Conservation (phyloP, 306 rosid genomes). For the Quercus suber region DNA sequence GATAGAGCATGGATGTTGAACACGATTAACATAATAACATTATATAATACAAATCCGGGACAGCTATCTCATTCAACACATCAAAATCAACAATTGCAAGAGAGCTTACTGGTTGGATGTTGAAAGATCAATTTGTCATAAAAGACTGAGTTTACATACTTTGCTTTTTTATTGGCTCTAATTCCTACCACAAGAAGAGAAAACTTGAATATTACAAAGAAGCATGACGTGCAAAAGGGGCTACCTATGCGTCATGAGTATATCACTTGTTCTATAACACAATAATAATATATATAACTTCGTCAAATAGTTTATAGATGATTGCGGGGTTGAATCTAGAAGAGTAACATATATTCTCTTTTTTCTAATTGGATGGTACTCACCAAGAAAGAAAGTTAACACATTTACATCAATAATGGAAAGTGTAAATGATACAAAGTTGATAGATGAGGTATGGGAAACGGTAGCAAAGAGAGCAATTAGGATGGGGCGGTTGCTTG, state of each 20-base stretch:
- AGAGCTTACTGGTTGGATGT: background rate
- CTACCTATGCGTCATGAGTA: constrained; percentile 17
- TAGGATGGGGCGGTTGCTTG: constrained; percentile 51
- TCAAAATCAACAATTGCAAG: background rate
- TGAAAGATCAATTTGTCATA: background rate
- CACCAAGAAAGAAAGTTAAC: background rate
- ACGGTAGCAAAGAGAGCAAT: constrained; percentile 25
- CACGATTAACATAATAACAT: no score
- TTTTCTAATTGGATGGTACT: constrained; percentile 25
- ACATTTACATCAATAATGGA: constrained; percentile 29
- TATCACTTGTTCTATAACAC: constrained; percentile 9
- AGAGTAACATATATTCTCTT: constrained; percentile 7
- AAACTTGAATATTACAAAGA: background rate
- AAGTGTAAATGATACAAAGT: constrained; percentile 7
- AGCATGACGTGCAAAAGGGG: constrained; percentile 12
- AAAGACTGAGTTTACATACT: background rate
- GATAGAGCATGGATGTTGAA: no score
- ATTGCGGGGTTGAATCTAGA: constrained; percentile 22
- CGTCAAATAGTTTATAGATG: constrained; percentile 9
- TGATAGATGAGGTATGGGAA: background rate
- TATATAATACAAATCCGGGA: no score
- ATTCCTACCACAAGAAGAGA: background rate
- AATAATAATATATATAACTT: background rate
- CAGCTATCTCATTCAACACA: no score
- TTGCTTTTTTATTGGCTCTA: background rate